Evolutionary conservation across 371 early-diverging fungal species (phyloP), one percentile per base, ranked within the genome.

Genomic region (Rhizopus arrhizus): DNA sequence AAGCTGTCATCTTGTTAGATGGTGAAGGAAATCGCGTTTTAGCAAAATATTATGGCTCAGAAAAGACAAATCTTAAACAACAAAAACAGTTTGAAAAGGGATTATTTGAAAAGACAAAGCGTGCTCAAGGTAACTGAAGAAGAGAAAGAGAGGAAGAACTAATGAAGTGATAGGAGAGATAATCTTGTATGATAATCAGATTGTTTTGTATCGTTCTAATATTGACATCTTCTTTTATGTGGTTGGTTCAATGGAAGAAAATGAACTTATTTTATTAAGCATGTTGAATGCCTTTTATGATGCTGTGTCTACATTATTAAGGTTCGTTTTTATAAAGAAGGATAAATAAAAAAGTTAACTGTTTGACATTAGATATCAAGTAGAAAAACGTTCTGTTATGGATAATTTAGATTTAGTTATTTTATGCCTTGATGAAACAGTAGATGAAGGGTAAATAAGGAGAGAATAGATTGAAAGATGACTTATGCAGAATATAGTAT

Each of bases 401-500:
- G 96, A 96, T 73, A 90, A 93, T 77, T 79, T 93, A 56, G 98
- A 98, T 76, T 75, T 93, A 47, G 92, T 94, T 1, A 88, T 92
- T 34, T 84, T 98, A 38, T 93, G 93, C 10, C 72, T 98, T 58
- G 98, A 98, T 77, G 98, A 98, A 70, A 89, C 92, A 35, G 91
- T 98, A 29, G 98, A 98, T 74, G 94, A 93, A 64, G 98, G 98
- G 93, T 93, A 81, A 72, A 11, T 36, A 49, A 32, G 43, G 35
- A 13, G 52, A 47, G 28, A 56, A 41, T 16, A 35, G 41, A 10
- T 13, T 3, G 36, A 31, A 9, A 15, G 16, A 51, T 36, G 32
- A 53, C 47, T 59, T 8, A 51, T 16, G 16, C 34, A n/a, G 5
- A 43, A 31, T 35, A 11, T 67, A 86, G 86, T 6, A 89, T 91